Evolutionary conservation across 2,329 filamentous ascomycete species (phyloP).

Genomic region (Domatiomyces globalis): DNA sequence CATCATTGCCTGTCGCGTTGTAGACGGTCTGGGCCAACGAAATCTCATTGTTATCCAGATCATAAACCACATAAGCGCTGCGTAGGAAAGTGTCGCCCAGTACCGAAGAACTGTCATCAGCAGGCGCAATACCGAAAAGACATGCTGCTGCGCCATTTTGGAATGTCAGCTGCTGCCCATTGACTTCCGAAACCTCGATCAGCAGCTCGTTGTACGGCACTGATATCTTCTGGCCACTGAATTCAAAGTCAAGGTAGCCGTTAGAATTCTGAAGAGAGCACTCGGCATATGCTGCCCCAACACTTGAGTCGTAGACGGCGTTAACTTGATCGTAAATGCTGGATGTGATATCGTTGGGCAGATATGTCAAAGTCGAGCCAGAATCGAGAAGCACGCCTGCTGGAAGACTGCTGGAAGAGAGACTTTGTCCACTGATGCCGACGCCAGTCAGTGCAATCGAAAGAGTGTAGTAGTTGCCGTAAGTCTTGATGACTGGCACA

Average conservation of each 20-base stretch:
- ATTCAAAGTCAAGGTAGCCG: constrained; percentile 42
- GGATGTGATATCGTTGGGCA: constrained; percentile 39
- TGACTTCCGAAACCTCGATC: constrained; percentile 33
- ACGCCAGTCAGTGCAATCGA: constrained; percentile 54
- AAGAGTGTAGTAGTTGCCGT: constrained; percentile 46
- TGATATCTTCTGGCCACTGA: constrained; percentile 38
- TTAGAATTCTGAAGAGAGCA: constrained; percentile 38
- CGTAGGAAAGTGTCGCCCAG: constrained; percentile 51
- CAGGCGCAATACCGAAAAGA: constrained; percentile 38
- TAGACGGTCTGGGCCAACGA: constrained; percentile 48
- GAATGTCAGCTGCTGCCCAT: constrained; percentile 23
- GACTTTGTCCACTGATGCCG: constrained; percentile 18
- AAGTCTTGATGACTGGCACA: constrained; percentile 47
- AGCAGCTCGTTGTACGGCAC: constrained; percentile 44
- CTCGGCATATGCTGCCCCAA: constrained; percentile 41
- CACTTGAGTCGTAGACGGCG: constrained; percentile 42
- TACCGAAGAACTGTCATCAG: constrained; percentile 34
- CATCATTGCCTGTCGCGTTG: constrained; percentile 36
- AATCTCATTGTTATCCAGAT: constrained; percentile 46
- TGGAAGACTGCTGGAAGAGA: constrained; percentile 21
- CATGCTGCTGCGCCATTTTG: constrained; percentile 26
- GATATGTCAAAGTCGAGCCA: constrained; percentile 52
- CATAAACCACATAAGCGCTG: constrained; percentile 50
- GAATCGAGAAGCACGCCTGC: constrained; percentile 57
- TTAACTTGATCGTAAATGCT: constrained; percentile 45